Evolutionary conservation across 768 basidiomycete genomes (phyloP), one percentile per base, ranked within the genome.

Genomic region (Cubamyces sp.): DNA sequence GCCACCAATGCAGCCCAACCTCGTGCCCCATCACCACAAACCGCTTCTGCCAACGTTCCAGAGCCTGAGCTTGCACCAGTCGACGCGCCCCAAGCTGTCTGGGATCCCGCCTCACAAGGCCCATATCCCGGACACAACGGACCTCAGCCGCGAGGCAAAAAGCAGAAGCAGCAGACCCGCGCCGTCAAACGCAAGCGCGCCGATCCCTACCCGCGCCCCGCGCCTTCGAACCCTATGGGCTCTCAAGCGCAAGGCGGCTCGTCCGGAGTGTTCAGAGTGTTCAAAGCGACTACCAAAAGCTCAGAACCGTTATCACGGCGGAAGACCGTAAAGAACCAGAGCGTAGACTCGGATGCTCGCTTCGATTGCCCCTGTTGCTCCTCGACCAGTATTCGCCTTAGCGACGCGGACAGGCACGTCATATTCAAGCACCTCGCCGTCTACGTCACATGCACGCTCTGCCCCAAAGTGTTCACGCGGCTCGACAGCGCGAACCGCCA

Each of bases 401-500:
- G 4, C 34, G 56, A 57, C 56, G 3, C 19, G 18, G 46, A 48
- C 19, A 34, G 56, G 37, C 56, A 57, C 47, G 39, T 40, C 47
- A 48, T 48, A 34, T 39, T 18, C 46, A 39, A 41, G 23, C 57
- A 58, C 57, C 47, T 58, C 57, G 47, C 25, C 39, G 8, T 42
- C 39, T 14, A 9, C 23, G 2, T 43, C 25, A 4, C 12, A 11
- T 58, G 57, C 49, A 12, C 12, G 34, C 14, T 40, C 11, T n/a
- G 15, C 15, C 3, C 19, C 5, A 21, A 28, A 23, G 3, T 11
- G 40, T 18, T 34, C 28, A 3, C 34, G 21, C 50, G 50, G 6
- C 28, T 9, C 16, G 50, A 51, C 50, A 30, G 50, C 30, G 18
- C 50, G 14, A 19, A 16, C 7, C 54, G 54, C 28, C 54, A 55